A percentile compares a stretch with the other conserved stretches of the same genome.
Conservation (phyloP, 2,329 filamentous ascomycete species). For the Botryotinia narcissicola region DNA sequence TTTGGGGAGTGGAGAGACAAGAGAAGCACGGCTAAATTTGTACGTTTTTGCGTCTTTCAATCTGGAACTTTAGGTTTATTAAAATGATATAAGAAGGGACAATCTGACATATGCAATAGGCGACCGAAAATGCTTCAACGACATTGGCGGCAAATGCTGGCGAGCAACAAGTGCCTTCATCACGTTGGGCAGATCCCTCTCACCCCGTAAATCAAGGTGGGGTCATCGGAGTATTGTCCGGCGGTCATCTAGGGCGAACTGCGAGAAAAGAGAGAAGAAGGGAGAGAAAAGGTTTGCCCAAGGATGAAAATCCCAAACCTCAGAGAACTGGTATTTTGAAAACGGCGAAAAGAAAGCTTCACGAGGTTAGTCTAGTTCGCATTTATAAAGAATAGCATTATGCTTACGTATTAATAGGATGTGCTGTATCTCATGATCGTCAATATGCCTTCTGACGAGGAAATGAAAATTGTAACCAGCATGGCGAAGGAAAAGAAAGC, state of each 20-base stretch:
- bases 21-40: constrained; percentile 42
- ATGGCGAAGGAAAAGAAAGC: constrained; percentile 11
- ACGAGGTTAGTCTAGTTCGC: constrained; percentile 21
- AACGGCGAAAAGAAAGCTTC: constrained; percentile 17
- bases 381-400: neutral
- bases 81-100: neutral
- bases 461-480: constrained; percentile 5
- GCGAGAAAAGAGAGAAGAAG: constrained; percentile 15
- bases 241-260: constrained; percentile 42
- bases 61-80: too few relatives aligned
- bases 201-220: constrained; percentile 49
- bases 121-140: constrained; percentile 42
- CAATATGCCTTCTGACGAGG: constrained; percentile 30
- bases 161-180: constrained; percentile 42
- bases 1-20: constrained; percentile 32
- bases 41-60: neutral
- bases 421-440: constrained; percentile 53
- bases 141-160: constrained; percentile 35
- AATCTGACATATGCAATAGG: neutral
- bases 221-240: constrained; percentile 44
- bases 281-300: constrained; percentile 5
- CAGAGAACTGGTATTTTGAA: constrained; percentile 19
- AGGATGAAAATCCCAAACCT: neutral
- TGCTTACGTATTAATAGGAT: constrained; percentile 39
- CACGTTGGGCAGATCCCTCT: constrained; percentile 50